These are phyloP conservation scores for Phoenix roebelenii DNA, from an alignment of 176 grass and related monocot genomes.

Conservation along the genomic window DNA sequence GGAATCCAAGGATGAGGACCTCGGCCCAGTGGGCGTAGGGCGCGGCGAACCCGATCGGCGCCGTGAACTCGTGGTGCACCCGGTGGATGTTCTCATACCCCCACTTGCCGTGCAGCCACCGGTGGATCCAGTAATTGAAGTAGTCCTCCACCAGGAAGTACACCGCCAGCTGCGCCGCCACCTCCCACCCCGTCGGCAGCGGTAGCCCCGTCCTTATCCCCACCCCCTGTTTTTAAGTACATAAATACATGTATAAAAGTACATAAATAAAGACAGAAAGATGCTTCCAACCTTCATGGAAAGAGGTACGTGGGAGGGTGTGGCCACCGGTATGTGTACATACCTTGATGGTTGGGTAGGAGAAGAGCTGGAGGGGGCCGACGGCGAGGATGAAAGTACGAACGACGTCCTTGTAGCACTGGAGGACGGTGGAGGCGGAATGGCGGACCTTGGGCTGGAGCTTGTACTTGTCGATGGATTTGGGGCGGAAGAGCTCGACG, in stretches of 20 bases:
- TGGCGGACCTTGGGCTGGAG: slow-evolving; percentile 72
- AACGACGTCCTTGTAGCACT: slow-evolving; percentile 66
- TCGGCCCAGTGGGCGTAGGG: slow-evolving; percentile 86
- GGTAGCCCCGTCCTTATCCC: slow-evolving; percentile 62
- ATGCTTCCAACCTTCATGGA: too few species aligned
- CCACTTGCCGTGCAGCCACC: slow-evolving; percentile 70
- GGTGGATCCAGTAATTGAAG: slow-evolving; percentile 77
- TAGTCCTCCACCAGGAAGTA: slow-evolving; percentile 93
- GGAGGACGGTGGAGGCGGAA: slow-evolving; percentile 31
- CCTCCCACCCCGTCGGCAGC: slow-evolving; percentile 60
- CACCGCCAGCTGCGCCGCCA: slow-evolving; percentile 46
- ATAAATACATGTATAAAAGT: too few species aligned
- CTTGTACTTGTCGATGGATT: slow-evolving; percentile 48
- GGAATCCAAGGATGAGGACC: slow-evolving; percentile 67
- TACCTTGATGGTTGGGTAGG: slow-evolving; percentile 85
- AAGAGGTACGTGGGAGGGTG: too few species aligned
- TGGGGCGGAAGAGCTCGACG: slow-evolving; percentile 51
- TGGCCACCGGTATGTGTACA: too few species aligned
- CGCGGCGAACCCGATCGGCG: slow-evolving; percentile 73
- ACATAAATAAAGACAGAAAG: too few species aligned
- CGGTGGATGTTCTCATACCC: slow-evolving; percentile 70
- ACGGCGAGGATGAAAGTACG: slow-evolving; percentile 61
- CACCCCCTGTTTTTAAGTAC: slow-evolving; percentile 28
- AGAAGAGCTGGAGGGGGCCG: slow-evolving; percentile 59
- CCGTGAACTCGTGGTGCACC: slow-evolving; percentile 83